Evolutionary conservation across 1,284 basidiomycete genomes (phyloP).

Genomic region (Pseudozyma flocculosa): DNA sequence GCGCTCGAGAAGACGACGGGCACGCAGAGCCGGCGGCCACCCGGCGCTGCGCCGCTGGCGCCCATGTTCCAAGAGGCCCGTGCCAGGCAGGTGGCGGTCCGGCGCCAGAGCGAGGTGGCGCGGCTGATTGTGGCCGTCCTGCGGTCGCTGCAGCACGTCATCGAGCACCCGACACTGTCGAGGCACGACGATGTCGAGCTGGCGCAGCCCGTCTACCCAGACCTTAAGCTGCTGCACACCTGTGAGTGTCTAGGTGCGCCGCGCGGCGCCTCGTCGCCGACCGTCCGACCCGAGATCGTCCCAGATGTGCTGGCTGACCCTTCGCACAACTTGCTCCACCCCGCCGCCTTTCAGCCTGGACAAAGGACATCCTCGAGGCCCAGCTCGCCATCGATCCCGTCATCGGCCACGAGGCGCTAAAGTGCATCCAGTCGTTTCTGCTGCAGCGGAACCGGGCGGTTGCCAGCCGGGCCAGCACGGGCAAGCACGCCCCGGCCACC

Average conservation of each 20-base stretch:
- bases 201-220: too few relatives aligned
- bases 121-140: constrained; percentile 57
- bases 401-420: constrained; percentile 66
- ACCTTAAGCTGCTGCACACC: too few relatives aligned
- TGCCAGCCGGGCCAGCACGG: too few relatives aligned
- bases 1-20: constrained; percentile 38
- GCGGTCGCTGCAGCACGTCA: constrained; percentile 67
- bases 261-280: too few relatives aligned
- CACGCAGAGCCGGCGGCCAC: neutral
- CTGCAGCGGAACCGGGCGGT: constrained; percentile 64
- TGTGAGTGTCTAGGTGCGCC: too few relatives aligned
- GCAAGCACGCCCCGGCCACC: neutral
- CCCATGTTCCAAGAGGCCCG: constrained; percentile 26
- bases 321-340: too few relatives aligned
- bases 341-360: too few relatives aligned
- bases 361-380: constrained; percentile 66
- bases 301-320: too few relatives aligned
- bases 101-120: constrained; percentile 19
- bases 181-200: neutral
- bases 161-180: constrained; percentile 61
- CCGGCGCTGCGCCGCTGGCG: constrained; percentile 13
- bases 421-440: constrained; percentile 69
- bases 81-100: constrained; percentile 17
- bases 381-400: constrained; percentile 62
- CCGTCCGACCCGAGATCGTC: too few relatives aligned